phyloP scores from a whole-genome alignment of 495 filamentous ascomycete species.

The Talaromyces borbonicus region DNA sequence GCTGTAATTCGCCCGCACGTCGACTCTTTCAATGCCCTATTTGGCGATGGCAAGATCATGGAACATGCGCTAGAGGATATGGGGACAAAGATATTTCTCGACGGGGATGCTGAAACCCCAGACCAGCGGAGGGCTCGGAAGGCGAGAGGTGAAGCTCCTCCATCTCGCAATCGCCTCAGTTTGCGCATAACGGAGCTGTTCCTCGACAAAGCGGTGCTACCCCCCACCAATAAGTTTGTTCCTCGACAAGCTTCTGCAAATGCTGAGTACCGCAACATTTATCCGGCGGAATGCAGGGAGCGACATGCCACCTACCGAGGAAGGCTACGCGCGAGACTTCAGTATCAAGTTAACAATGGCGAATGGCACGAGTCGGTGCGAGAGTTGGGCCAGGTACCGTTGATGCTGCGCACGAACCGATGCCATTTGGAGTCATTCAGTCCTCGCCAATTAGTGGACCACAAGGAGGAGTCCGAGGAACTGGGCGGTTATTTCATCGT shows the following conservation, averaged over 20 bases:
- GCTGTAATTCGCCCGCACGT: slow-evolving; percentile 80
- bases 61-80: slow-evolving; percentile 76
- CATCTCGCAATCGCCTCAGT: slow-evolving; percentile 57
- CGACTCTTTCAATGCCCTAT: slow-evolving; percentile 92
- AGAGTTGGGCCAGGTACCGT: slow-evolving; percentile 79
- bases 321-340: slow-evolving; percentile 67
- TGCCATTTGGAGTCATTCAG: slow-evolving; percentile 83
- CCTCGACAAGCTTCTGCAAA: slow-evolving; percentile 24
- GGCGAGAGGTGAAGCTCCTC: slow-evolving; percentile 36
- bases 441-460: slow-evolving; percentile 67
- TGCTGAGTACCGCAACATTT: slow-evolving; percentile 59
- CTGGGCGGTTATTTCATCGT: slow-evolving; percentile 80
- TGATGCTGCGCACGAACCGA: slow-evolving; percentile 86
- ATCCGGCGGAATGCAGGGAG: slow-evolving; percentile 89
- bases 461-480: slow-evolving; percentile 90
- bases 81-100: slow-evolving; percentile 76
- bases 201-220: slow-evolving; percentile 65
- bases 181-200: slow-evolving; percentile 68
- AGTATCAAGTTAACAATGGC: slow-evolving; percentile 77
- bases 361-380: slow-evolving; percentile 68
- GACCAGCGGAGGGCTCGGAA: slow-evolving; percentile 31
- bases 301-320: slow-evolving; percentile 87
- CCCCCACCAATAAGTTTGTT: slow-evolving; percentile 68
- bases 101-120: slow-evolving; percentile 50
- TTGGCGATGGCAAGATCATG: slow-evolving; percentile 58